phyloP scores from a whole-genome alignment of 2,329 filamentous ascomycete genomes.

The Fusarium brachygibbosum region DNA sequence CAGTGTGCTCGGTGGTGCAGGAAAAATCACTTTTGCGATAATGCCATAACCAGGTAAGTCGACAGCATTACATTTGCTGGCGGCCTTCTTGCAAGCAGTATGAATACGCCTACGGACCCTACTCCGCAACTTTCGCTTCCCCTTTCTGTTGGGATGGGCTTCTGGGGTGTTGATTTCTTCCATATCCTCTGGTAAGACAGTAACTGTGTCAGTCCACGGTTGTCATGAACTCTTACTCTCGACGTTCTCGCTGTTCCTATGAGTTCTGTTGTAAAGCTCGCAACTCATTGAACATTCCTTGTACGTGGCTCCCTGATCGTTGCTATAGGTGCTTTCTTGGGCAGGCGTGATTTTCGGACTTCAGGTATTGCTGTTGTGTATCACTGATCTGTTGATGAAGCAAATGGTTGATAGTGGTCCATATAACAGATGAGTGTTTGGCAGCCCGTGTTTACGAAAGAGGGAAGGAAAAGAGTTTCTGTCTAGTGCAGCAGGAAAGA shows the following conservation, averaged over 20 bases:
- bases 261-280: not conserved
- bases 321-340: not conserved
- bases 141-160: not conserved
- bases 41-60: not conserved
- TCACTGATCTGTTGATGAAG: not conserved
- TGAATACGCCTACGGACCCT: not conserved
- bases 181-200: not conserved
- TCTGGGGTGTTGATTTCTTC: not conserved
- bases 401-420: not conserved
- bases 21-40: not conserved
- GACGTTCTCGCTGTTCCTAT: not conserved
- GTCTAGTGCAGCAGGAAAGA: not conserved
- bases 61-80: not conserved
- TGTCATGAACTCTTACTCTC: not conserved
- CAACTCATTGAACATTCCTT: not conserved
- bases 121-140: not conserved
- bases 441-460: not conserved
- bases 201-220: too few relatives aligned
- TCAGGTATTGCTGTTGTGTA: not conserved
- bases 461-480: not conserved
- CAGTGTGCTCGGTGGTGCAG: not conserved
- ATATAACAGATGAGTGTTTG: not conserved
- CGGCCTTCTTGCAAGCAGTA: not conserved
- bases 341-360: not conserved
- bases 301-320: not conserved